Evolutionary conservation across 345 rosid genomes (phyloP).

Genomic region (Linum usitatissimum): DNA sequence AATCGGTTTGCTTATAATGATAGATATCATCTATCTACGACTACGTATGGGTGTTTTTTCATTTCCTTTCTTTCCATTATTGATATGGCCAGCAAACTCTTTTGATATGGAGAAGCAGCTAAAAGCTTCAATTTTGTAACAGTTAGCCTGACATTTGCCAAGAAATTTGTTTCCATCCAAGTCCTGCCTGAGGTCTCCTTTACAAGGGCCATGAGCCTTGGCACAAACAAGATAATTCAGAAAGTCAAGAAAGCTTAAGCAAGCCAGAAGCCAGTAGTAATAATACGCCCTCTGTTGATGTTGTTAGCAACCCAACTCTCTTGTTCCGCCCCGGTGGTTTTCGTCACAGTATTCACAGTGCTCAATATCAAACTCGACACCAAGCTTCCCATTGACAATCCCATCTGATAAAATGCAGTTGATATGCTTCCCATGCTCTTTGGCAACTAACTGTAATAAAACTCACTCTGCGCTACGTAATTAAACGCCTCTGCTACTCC

Average conservation of each 20-base stretch:
- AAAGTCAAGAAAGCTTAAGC: not conserved
- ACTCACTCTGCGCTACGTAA: not conserved
- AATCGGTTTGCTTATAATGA: too few species aligned
- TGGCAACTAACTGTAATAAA: not conserved
- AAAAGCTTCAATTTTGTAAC: too few species aligned
- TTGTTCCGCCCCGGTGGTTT: not conserved
- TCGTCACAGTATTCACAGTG: not conserved
- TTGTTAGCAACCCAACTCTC: not conserved
- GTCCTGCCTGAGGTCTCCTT: not conserved
- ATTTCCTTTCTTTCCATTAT: too few species aligned
- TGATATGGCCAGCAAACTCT: too few species aligned
- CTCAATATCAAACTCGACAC: not conserved
- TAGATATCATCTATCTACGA: too few species aligned
- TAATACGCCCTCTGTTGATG: constrained; percentile 4
- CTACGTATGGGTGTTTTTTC: too few species aligned
- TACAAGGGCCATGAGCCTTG: not conserved
- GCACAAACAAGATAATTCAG: not conserved
- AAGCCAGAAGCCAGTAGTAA: not conserved
- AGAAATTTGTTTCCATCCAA: too few species aligned
- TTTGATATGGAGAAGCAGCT: too few species aligned
- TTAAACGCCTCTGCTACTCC: not conserved
- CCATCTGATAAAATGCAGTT: not conserved
- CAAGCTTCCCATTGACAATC: not conserved
- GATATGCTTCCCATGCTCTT: not conserved
- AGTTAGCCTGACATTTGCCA: too few species aligned